Conservation (phyloP, 257 asterid genomes). For the Avicennia marina region DNA sequence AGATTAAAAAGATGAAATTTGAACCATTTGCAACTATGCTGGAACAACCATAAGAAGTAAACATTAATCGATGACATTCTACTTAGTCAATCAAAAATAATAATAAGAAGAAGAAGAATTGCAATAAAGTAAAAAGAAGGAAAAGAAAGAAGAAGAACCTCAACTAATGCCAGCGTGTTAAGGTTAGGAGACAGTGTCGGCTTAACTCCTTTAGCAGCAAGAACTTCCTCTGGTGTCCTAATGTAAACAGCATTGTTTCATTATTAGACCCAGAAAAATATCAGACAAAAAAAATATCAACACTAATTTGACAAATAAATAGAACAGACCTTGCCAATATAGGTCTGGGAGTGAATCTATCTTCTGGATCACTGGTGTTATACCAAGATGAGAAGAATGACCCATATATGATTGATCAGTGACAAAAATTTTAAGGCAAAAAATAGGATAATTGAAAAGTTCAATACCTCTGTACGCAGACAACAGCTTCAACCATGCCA, state of each 20-base stretch:
- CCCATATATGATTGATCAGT: constrained; percentile 9
- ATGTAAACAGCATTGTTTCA: constrained; percentile 18
- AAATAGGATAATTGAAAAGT: constrained; percentile 5
- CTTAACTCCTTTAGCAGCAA: constrained; percentile 97
- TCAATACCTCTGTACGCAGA: constrained; percentile 87
- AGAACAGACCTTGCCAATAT: constrained; percentile 74
- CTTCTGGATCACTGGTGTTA: constrained; percentile 84
- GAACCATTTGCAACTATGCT: not conserved
- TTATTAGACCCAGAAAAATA: constrained; percentile 7
- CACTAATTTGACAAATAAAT: constrained; percentile 6
- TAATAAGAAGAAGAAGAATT: too few relatives aligned
- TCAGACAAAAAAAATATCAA: not conserved
- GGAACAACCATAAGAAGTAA: not conserved
- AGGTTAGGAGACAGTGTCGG: constrained; percentile 97
- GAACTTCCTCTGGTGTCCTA: constrained; percentile 97
- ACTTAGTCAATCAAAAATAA: not conserved
- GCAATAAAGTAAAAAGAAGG: constrained; percentile 12
- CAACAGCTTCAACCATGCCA: constrained; percentile 94
- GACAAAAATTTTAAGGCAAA: constrained; percentile 3
- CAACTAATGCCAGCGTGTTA: constrained; percentile 85
- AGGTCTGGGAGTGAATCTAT: constrained; percentile 89
- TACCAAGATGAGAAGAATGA: constrained; percentile 15
- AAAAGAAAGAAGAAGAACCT: constrained; percentile 49
- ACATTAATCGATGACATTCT: not conserved
- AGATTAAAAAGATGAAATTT: not conserved